These are phyloP conservation scores for Quercus variabilis DNA, from an alignment of 306 rosid genomes.

Conservation along the genomic window DNA sequence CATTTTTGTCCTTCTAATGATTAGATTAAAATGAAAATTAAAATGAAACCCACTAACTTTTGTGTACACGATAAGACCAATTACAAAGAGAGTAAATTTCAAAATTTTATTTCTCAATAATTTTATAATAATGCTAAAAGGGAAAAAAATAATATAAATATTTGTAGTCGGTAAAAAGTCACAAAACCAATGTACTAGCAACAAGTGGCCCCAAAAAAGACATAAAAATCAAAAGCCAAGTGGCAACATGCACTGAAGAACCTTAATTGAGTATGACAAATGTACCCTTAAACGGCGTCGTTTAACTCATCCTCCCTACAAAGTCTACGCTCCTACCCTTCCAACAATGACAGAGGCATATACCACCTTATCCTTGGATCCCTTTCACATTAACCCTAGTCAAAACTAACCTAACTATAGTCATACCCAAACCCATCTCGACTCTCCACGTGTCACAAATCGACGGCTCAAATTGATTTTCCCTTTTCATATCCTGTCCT, in stretches of 20 bases:
- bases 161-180: background rate
- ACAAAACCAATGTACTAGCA: background rate
- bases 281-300: constrained; percentile 36
- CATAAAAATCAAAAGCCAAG: background rate
- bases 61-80: too few species aligned
- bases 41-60: too few species aligned
- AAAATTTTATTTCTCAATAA: too few species aligned
- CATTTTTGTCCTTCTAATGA: too few species aligned
- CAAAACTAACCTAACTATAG: constrained; percentile 40
- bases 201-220: background rate
- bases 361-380: constrained; percentile 31
- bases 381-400: constrained; percentile 44
- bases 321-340: constrained; percentile 6
- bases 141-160: too few species aligned
- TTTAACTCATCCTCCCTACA: background rate
- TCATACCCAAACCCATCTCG: background rate
- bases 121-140: too few species aligned
- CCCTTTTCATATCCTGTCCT: background rate
- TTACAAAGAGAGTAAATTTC: too few species aligned
- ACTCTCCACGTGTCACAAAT: constrained; percentile 46
- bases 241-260: background rate
- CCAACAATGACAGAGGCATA: constrained; percentile 26
- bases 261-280: background rate
- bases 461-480: constrained; percentile 26
- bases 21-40: too few species aligned